Evolutionary conservation across 1,284 basidiomycete genomes (phyloP).

Genomic region (Tilletia walkeri): DNA sequence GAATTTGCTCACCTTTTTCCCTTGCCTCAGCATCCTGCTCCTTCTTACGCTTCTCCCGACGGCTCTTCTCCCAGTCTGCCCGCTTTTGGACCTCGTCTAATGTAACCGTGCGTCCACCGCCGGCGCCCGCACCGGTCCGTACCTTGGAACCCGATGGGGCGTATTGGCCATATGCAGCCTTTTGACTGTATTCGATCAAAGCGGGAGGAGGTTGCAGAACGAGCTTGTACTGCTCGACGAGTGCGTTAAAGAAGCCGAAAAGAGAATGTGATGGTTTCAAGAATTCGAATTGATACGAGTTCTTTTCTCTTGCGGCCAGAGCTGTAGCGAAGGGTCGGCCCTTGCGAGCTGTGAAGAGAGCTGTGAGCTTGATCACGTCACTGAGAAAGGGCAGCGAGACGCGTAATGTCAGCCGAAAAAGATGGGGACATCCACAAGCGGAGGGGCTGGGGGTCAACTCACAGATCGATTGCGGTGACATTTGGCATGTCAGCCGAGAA

Average conservation of each 20-base stretch:
- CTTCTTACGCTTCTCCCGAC: slow-evolving; percentile 79
- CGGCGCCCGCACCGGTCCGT: slow-evolving; percentile 30
- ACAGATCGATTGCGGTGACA: slow-evolving; percentile 87
- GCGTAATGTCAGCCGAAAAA: background rate
- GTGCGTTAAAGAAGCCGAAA: slow-evolving; percentile 91
- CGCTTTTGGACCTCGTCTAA: slow-evolving; percentile 73
- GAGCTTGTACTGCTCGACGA: slow-evolving; percentile 93
- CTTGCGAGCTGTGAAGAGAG: slow-evolving; percentile 88
- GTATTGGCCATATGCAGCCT: background rate
- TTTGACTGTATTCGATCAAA: slow-evolving; percentile 63
- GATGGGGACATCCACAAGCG: slow-evolving; percentile 12
- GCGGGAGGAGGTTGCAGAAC: slow-evolving; percentile 80
- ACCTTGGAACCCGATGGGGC: background rate
- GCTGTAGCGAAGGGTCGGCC: slow-evolving; percentile 82
- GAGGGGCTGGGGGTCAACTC: slow-evolving; percentile 55
- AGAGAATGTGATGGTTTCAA: slow-evolving; percentile 90
- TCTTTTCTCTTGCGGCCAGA: slow-evolving; percentile 81
- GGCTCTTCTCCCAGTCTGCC: slow-evolving; percentile 82
- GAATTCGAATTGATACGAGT: slow-evolving; percentile 98
- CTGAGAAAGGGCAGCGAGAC: slow-evolving; percentile 40
- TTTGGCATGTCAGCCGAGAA: slow-evolving; percentile 87
- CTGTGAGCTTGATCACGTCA: slow-evolving; percentile 68
- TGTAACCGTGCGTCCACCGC: slow-evolving; percentile 64
- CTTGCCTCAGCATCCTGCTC: slow-evolving; percentile 79
- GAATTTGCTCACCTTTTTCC: slow-evolving; percentile 25